Evolutionary conservation across 2,329 filamentous ascomycete species (phyloP).

Genomic region (Exophiala calicioides): DNA sequence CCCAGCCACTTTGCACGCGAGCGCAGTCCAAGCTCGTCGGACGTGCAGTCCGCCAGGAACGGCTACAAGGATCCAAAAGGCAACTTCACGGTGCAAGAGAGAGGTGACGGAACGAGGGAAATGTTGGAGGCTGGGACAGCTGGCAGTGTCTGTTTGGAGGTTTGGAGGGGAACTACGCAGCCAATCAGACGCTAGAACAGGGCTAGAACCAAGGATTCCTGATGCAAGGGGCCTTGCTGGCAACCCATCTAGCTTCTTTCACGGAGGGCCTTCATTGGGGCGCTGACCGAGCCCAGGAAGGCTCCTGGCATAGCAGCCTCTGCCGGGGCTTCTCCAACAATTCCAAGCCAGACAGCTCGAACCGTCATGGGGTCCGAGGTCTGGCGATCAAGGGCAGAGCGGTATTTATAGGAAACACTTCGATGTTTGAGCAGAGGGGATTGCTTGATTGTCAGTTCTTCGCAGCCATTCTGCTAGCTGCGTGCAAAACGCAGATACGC

Average conservation of each 20-base stretch:
- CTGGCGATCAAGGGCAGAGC: too few species aligned
- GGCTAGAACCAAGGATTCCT: slow-evolving; percentile 23
- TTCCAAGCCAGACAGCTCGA: too few species aligned
- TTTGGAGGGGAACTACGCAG: slow-evolving; percentile 6
- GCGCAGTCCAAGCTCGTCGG: slow-evolving; percentile 7
- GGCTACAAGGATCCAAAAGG: slow-evolving; percentile 1
- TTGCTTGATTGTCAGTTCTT: slow-evolving; percentile 22
- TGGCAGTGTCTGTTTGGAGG: slow-evolving; percentile 20
- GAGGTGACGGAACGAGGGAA: slow-evolving; percentile 25
- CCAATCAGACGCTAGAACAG: slow-evolving; percentile 25
- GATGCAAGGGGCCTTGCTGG: slow-evolving; percentile 27
- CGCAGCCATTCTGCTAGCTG: slow-evolving; percentile 21
- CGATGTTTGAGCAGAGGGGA: slow-evolving; percentile 25
- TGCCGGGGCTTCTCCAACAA: background rate
- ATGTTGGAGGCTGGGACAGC: slow-evolving; percentile 28
- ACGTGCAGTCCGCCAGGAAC: background rate
- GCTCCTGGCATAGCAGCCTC: slow-evolving; percentile 10
- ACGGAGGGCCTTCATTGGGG: slow-evolving; percentile 16
- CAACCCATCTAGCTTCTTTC: slow-evolving; percentile 21
- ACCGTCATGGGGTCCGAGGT: too few species aligned
- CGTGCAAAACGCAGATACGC: slow-evolving; percentile 21
- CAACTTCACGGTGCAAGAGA: slow-evolving; percentile 16
- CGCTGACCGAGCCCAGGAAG: background rate
- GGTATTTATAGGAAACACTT: too few species aligned
- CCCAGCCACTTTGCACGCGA: slow-evolving; percentile 18